phyloP scores from a whole-genome alignment of 2,329 filamentous ascomycete species.

The Epichloe coenophiala region DNA sequence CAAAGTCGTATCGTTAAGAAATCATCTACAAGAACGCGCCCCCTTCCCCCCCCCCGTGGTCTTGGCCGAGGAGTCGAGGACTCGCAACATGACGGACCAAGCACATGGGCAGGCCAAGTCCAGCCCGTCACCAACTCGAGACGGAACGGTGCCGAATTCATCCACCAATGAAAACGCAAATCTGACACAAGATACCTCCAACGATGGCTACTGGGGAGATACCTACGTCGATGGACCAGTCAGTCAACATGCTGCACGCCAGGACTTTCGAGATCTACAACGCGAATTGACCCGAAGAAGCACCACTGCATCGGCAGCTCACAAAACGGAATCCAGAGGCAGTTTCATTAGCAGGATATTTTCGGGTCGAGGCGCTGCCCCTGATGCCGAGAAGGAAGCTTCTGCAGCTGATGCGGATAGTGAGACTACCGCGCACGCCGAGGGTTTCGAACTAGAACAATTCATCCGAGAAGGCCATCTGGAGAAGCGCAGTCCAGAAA shows the following conservation, averaged over 20 bases:
- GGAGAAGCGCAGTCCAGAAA: constrained; percentile 50
- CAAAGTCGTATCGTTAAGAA: no score
- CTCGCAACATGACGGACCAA: background rate
- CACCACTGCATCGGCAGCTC: constrained; percentile 3
- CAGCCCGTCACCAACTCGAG: background rate
- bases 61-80: no score
- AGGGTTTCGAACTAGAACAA: constrained; percentile 53
- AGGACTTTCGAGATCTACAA: constrained; percentile 12
- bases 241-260: constrained; percentile 7
- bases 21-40: no score
- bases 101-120: background rate
- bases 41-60: no score
- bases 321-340: background rate
- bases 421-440: constrained; percentile 19
- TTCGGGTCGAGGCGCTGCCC: background rate
- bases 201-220: constrained; percentile 15
- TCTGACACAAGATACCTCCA: background rate
- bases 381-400: constrained; percentile 3
- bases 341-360: constrained; percentile 1
- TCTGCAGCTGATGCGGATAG: background rate
- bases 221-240: constrained; percentile 10
- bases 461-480: constrained; percentile 66
- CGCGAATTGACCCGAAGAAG: constrained; percentile 12
- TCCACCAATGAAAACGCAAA: background rate
- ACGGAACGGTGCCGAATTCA: background rate